Conservation (phyloP, 768 basidiomycete genomes). For the Boletus insuetus region DNA sequence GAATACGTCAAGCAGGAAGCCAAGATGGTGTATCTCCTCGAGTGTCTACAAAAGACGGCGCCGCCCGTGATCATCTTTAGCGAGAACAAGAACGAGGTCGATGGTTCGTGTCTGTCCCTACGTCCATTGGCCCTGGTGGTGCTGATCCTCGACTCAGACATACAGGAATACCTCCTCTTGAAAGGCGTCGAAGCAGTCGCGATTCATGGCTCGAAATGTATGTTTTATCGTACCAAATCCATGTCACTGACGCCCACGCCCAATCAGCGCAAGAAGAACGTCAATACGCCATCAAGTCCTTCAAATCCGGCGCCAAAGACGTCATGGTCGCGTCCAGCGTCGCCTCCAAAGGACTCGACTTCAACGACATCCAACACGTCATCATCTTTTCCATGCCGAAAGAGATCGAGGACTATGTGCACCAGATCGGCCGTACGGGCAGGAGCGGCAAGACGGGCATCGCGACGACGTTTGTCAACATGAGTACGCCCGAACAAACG, state of each 20-base stretch:
- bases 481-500: slow-evolving; percentile 96
- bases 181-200: slow-evolving; percentile 99
- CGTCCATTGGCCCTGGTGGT: neutral
- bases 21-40: slow-evolving; percentile 98
- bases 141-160: slow-evolving; percentile 56
- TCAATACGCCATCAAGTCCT: slow-evolving; percentile 97
- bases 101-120: slow-evolving; percentile 54
- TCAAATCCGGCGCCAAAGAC: slow-evolving; percentile 96
- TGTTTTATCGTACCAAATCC: slow-evolving; percentile 15
- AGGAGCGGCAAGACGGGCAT: slow-evolving; percentile 98
- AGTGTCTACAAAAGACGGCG: slow-evolving; percentile 97
- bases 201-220: slow-evolving; percentile 97
- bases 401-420: slow-evolving; percentile 99
- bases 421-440: slow-evolving; percentile 98
- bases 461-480: slow-evolving; percentile 98
- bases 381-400: slow-evolving; percentile 99
- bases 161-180: slow-evolving; percentile 93
- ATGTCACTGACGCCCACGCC: neutral
- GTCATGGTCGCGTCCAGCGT: slow-evolving; percentile 99
- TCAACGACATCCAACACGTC: slow-evolving; percentile 98
- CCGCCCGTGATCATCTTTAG: slow-evolving; percentile 98
- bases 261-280: slow-evolving; percentile 91
- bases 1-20: slow-evolving; percentile 99
- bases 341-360: slow-evolving; percentile 97
- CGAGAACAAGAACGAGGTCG: slow-evolving; percentile 99